A percentile compares a stretch with the other conserved stretches of the same genome.
phyloP scores from a whole-genome alignment of 805 yeast species.

The Metschnikowia cubensis region DNA sequence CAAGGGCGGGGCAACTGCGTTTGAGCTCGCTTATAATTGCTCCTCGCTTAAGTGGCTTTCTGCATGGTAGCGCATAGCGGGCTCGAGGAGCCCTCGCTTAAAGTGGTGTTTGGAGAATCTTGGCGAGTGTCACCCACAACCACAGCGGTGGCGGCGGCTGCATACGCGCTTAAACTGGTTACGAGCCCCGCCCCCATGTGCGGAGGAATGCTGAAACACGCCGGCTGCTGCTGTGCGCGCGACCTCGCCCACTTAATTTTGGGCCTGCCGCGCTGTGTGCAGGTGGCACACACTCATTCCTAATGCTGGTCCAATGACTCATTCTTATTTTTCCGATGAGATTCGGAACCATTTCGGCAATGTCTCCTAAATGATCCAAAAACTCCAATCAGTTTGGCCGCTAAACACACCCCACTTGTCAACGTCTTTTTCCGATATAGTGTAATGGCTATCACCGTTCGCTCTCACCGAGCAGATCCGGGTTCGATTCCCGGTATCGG shows the following conservation, averaged over 20 bases:
- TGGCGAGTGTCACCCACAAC: neutral
- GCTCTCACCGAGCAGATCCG: slow-evolving; percentile 22
- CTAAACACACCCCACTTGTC: neutral
- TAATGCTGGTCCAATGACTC: too few species aligned
- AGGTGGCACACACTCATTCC: too few species aligned
- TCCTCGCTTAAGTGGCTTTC: neutral
- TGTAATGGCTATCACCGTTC: slow-evolving; percentile 20
- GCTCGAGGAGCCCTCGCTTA: neutral
- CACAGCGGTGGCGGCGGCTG: neutral
- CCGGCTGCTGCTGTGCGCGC: too few species aligned
- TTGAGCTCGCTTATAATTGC: neutral
- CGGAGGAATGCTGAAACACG: too few species aligned
- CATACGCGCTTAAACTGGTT: neutral
- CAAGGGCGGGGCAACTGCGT: neutral
- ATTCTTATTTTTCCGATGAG: too few species aligned
- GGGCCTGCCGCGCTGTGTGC: too few species aligned
- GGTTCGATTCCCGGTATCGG: slow-evolving; percentile 22
- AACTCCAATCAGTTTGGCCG: too few species aligned
- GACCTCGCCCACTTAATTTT: too few species aligned
- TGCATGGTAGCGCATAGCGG: neutral
- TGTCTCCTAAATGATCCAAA: too few species aligned
- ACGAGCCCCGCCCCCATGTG: neutral
- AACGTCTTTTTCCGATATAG: slow-evolving; percentile 11
- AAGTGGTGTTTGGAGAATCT: neutral
- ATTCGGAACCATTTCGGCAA: too few species aligned